Percentiles rank a stretch among this genome's conserved stretches.
phyloP scores from a whole-genome alignment of 164 flowering plant genomes.

The Sedum album region DNA sequence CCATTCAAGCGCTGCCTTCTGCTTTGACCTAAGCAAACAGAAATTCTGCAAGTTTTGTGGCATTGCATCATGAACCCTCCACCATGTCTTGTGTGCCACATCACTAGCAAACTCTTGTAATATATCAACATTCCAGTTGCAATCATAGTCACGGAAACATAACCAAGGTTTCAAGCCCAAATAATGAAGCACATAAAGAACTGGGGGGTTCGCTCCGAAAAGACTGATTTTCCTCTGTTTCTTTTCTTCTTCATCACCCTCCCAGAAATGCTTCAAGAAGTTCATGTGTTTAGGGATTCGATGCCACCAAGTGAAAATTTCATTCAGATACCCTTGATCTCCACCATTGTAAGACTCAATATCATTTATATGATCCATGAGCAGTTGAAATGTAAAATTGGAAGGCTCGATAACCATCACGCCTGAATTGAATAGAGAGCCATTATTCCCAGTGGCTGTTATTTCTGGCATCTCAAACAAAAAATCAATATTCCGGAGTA shows the following conservation, averaged over 20 bases:
- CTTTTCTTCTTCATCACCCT: slow-evolving; percentile 64
- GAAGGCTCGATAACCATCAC: slow-evolving; percentile 94
- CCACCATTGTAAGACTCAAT: slow-evolving; percentile 93
- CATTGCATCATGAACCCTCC: slow-evolving; percentile 91
- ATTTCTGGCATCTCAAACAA: slow-evolving; percentile 86
- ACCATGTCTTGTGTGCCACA: slow-evolving; percentile 80
- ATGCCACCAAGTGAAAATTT: slow-evolving; percentile 95
- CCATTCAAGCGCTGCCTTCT: slow-evolving; percentile 88
- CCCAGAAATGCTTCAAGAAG: slow-evolving; percentile 88
- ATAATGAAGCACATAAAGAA: slow-evolving; percentile 79
- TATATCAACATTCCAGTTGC: slow-evolving; percentile 85
- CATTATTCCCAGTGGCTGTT: slow-evolving; percentile 79
- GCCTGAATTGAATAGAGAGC: slow-evolving; percentile 84
- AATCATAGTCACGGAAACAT: slow-evolving; percentile 91
- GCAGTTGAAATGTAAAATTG: slow-evolving; percentile 70
- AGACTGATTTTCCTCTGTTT: slow-evolving; percentile 56
- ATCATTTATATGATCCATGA: slow-evolving; percentile 82
- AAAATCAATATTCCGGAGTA: slow-evolving; percentile 79
- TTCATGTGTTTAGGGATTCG: slow-evolving; percentile 89
- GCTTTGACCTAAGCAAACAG: slow-evolving; percentile 72
- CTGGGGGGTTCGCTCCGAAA: slow-evolving; percentile 80
- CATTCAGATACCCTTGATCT: slow-evolving; percentile 88
- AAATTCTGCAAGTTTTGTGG: slow-evolving; percentile 65
- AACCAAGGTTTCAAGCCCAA: slow-evolving; percentile 88
- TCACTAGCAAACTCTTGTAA: slow-evolving; percentile 81